Evolutionary conservation across 345 rosid genomes (phyloP).

Genomic region (Eucalyptus sideroxylon): DNA sequence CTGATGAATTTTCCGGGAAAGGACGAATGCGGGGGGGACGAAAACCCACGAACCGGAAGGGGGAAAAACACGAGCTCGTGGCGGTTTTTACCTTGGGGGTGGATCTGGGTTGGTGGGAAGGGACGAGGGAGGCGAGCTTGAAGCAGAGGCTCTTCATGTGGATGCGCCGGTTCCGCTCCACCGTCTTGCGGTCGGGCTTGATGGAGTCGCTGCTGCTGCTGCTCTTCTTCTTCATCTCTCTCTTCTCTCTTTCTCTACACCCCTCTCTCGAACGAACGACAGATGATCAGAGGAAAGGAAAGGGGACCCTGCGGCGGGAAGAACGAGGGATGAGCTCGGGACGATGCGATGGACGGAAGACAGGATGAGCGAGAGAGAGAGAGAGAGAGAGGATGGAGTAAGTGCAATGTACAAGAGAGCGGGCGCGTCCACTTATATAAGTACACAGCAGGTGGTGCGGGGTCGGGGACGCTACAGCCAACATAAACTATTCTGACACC

Average conservation of each 20-base stretch:
- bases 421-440: not conserved
- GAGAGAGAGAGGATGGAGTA: not conserved
- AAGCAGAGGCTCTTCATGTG: conserved; percentile 46
- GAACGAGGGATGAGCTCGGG: not conserved
- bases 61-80: not conserved
- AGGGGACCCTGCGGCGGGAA: not conserved
- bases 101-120: conserved; percentile 5
- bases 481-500: not conserved
- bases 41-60: not conserved
- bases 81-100: conserved; percentile 19
- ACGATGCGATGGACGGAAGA: not conserved
- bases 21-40: not conserved
- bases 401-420: not conserved
- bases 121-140: conserved; percentile 39
- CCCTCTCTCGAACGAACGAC: not conserved
- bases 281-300: not conserved
- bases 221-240: not conserved
- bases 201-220: not conserved
- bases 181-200: conserved; percentile 38
- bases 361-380: too few species aligned
- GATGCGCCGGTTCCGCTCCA: conserved; percentile 47
- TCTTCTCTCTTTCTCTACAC: not conserved
- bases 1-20: not conserved
- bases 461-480: not conserved
- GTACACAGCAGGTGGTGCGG: not conserved